phyloP scores from a whole-genome alignment of 345 rosid genomes.

The Draba incana region DNA sequence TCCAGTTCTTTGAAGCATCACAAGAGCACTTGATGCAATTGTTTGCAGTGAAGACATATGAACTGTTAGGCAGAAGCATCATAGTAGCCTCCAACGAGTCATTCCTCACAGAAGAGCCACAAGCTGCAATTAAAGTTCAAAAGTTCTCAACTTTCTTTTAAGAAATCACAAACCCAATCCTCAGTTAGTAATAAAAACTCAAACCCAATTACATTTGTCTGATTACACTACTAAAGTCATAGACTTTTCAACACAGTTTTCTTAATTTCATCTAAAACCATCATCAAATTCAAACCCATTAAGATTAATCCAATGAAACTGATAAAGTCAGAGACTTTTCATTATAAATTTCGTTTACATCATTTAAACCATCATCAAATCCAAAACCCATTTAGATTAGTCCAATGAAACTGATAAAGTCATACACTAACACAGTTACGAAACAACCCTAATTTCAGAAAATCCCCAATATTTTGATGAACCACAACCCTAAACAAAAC shows the following conservation, averaged over 20 bases:
- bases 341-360: neutral
- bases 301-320: conserved; percentile 6
- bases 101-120: conserved; percentile 55
- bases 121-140: conserved; percentile 52
- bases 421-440: too few species aligned
- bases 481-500: too few species aligned
- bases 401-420: conserved; percentile 8
- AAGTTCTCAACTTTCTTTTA: conserved; percentile 17
- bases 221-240: conserved; percentile 5
- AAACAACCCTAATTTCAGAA: too few species aligned
- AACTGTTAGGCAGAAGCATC: conserved; percentile 54
- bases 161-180: neutral
- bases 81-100: conserved; percentile 52
- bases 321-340: conserved; percentile 13
- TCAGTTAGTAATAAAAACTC: neutral
- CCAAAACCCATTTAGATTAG: neutral
- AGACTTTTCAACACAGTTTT: conserved; percentile 3
- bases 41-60: conserved; percentile 63
- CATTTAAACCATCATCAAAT: conserved; percentile 1
- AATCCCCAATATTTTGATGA: too few species aligned
- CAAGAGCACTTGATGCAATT: conserved; percentile 70
- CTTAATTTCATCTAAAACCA: neutral
- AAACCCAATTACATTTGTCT: neutral
- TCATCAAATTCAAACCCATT: conserved; percentile 6
- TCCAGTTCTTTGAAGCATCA: conserved; percentile 61